phyloP scores from a whole-genome alignment of 73 alveolate species.

The Paramecium pentaurelia region DNA sequence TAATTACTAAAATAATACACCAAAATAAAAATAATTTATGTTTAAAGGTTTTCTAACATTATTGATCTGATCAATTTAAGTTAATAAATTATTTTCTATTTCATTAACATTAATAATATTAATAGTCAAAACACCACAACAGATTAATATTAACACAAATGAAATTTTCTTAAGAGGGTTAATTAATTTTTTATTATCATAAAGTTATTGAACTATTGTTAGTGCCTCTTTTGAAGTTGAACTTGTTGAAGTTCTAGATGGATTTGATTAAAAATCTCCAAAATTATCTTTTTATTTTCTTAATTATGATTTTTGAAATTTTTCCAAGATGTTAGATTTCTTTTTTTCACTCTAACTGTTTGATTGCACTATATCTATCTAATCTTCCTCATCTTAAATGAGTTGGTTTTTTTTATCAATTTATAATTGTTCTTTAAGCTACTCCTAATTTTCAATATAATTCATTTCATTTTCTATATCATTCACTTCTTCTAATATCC shows the following conservation, averaged over 20 bases:
- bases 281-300: not conserved
- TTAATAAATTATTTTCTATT: not conserved
- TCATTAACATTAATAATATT: not conserved
- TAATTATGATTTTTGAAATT: not conserved
- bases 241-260: not conserved
- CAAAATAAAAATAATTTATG: not conserved
- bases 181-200: not conserved
- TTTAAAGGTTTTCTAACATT: not conserved
- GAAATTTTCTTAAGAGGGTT: not conserved
- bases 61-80: not conserved
- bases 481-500: not conserved
- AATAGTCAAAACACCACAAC: not conserved
- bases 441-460: not conserved
- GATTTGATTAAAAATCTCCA: not conserved
- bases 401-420: not conserved
- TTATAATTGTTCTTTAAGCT: not conserved
- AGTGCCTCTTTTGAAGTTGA: not conserved
- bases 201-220: not conserved
- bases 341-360: not conserved
- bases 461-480: not conserved
- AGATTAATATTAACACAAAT: not conserved
- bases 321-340: not conserved
- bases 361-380: not conserved
- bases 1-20: not conserved
- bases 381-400: not conserved